Base-by-base conservation (phyloP, 2,329 filamentous ascomycete species). In the Penicillium sumatraense region DNA sequence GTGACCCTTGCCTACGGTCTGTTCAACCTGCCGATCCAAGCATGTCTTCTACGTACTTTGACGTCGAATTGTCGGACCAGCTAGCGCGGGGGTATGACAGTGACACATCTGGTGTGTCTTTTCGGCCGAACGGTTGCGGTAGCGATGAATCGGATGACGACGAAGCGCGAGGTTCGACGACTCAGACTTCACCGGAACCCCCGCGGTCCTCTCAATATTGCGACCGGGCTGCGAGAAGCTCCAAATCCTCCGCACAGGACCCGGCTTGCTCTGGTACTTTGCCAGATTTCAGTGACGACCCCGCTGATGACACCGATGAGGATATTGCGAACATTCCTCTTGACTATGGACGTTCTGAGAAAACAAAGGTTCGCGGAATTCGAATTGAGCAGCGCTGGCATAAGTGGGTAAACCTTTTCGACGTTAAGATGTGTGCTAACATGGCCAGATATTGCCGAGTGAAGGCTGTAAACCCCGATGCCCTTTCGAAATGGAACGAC, bases 321-420 rank as follows among this genome's bases (percentile, higher is more conserved):
- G 57, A 59, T n/a, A 18, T 59, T 36, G 18, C 16, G 49, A 27
- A 57, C 24, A 7, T 59, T 21, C 57, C 42, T 5, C 53, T 59
- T 52, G n/a, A 59, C 48, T 61, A 61, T 49, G 18, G 59, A 48
- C 48, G 27, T 5, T 61, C 48, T 1, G 31, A 57, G 1, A 1
- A 49, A 51, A 61, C 56, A 1, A 55, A 55, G 49, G 41, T 49
- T 33, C 21, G 33, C 16, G 33, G 51, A 11, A 53, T 5, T 14
- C 29, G 11, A 14, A 31, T 31, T 14, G 11, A 31, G 29, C 29
- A 31, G n/a, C 11, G 11, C 11, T 31, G 29, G 29, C 29, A 31
- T 5, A 31, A 31, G 29, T 31, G n/a, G n/a, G 29, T 14, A 5
- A 14, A 31, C 29, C 11, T 14, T 31, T 14, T 31, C 11, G n/a